Conservation (phyloP, 2,329 filamentous ascomycete genomes). For the Diaporthe sp. region DNA sequence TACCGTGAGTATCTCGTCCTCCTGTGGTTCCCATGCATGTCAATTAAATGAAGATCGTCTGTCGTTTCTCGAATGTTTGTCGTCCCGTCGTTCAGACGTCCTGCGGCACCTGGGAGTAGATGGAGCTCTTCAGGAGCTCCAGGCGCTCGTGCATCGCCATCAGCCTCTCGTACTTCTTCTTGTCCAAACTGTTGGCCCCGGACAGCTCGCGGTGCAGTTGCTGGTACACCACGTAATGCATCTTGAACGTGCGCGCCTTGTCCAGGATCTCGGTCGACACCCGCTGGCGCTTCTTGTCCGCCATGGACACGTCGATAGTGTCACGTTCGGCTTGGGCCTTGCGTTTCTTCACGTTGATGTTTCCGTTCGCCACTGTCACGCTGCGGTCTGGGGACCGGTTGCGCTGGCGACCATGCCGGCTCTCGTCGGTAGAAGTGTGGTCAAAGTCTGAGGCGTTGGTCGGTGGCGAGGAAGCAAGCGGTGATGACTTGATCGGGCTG, state of each 20-base stretch:
- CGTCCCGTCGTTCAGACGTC: conserved; percentile 46
- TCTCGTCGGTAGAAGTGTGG: conserved; percentile 47
- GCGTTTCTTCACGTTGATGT: conserved; percentile 45
- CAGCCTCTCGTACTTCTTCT: conserved; percentile 64
- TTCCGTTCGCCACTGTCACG: conserved; percentile 44
- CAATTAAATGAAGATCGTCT: conserved; percentile 26
- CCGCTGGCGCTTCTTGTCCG: conserved; percentile 56
- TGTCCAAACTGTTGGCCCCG: conserved; percentile 63
- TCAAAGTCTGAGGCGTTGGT: conserved; percentile 76
- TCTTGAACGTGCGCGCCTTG: conserved; percentile 69
- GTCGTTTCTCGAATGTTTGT: conserved; percentile 1
- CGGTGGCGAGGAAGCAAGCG: conserved; percentile 74
- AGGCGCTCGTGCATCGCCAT: conserved; percentile 68
- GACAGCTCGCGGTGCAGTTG: conserved; percentile 68
- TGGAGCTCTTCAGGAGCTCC: conserved; percentile 70
- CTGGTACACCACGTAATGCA: conserved; percentile 69
- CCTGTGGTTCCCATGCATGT: conserved; percentile 2
- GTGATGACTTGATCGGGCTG: conserved; percentile 74
- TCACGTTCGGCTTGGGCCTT: conserved; percentile 41
- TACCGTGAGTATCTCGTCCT: conserved; percentile 10
- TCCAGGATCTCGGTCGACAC: conserved; percentile 64
- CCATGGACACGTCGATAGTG: conserved; percentile 45
- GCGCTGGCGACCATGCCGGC: conserved; percentile 41
- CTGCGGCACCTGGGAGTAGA: conserved; percentile 58
- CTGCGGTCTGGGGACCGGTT: conserved; percentile 43